Conservation (phyloP, 306 rosid genomes). For the Vicia sativa region DNA sequence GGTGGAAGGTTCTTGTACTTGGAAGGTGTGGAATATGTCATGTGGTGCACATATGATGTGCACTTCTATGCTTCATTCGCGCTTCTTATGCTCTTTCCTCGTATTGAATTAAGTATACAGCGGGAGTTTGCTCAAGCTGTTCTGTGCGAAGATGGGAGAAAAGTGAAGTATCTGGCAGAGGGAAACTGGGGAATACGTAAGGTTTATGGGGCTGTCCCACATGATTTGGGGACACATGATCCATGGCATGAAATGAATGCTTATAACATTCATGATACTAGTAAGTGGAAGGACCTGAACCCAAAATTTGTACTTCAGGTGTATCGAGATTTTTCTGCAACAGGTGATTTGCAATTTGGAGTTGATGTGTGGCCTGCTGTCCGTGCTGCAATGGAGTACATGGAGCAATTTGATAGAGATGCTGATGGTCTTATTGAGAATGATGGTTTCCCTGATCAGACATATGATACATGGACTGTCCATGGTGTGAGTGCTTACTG, state of each 20-base stretch:
- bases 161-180: slow-evolving; percentile 87
- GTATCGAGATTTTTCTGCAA: slow-evolving; percentile 88
- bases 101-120: slow-evolving; percentile 88
- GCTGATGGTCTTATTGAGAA: slow-evolving; percentile 90
- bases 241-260: slow-evolving; percentile 99
- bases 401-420: slow-evolving; percentile 92
- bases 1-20: slow-evolving; percentile 95
- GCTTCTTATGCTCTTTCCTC: slow-evolving; percentile 94
- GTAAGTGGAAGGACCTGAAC: slow-evolving; percentile 97
- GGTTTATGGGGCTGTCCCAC: slow-evolving; percentile 95
- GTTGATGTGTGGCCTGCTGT: slow-evolving; percentile 99
- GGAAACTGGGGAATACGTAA: slow-evolving; percentile 96
- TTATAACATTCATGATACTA: slow-evolving; percentile 92
- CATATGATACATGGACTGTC: slow-evolving; percentile 97
- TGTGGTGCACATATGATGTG: slow-evolving; percentile 99
- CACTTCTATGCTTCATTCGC: slow-evolving; percentile 99
- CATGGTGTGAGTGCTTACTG: slow-evolving; percentile 97
- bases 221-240: slow-evolving; percentile 97
- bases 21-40: slow-evolving; percentile 95
- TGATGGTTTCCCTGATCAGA: slow-evolving; percentile 98
- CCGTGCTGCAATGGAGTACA: slow-evolving; percentile 92
- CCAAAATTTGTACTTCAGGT: slow-evolving; percentile 95
- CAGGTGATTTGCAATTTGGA: slow-evolving; percentile 92
- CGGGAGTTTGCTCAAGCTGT: slow-evolving; percentile 96
- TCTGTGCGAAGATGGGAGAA: slow-evolving; percentile 93